A percentile compares a stretch with the other conserved stretches of the same genome.
Evolutionary conservation across 164 flowering plant species (phyloP).

Genomic region (Berberis thunbergii): DNA sequence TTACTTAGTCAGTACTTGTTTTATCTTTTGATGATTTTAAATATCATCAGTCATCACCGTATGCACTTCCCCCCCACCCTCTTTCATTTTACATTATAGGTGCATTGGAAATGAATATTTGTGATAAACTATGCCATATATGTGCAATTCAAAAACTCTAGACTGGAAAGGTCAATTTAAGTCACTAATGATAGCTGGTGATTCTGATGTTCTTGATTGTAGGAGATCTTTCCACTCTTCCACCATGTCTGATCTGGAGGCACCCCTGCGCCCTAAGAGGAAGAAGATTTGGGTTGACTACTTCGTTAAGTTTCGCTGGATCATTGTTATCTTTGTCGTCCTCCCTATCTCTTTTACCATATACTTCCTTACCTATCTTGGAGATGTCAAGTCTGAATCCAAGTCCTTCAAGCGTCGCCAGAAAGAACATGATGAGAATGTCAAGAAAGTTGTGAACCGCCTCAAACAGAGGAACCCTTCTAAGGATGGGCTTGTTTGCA

Average conservation of each 20-base stretch:
- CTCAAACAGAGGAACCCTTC: constrained; percentile 84
- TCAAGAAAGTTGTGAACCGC: constrained; percentile 77
- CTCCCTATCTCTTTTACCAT: constrained; percentile 78
- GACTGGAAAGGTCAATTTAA: not conserved
- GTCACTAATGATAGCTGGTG: not conserved
- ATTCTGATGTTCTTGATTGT: not conserved
- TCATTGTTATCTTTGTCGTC: constrained; percentile 83
- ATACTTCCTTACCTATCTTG: constrained; percentile 85
- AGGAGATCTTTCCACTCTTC: not conserved
- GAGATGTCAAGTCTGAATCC: constrained; percentile 76
- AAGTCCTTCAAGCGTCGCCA: constrained; percentile 87
- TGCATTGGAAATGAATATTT: no score
- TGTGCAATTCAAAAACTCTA: not conserved
- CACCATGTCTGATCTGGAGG: constrained; percentile 76
- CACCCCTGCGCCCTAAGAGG: constrained; percentile 92
- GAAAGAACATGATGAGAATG: constrained; percentile 95
- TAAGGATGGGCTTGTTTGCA: constrained; percentile 96
- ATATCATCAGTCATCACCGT: no score
- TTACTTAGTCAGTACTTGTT: no score
- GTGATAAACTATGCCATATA: no score
- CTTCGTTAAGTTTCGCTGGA: constrained; percentile 87
- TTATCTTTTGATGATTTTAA: no score
- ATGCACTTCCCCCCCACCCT: no score
- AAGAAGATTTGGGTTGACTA: constrained; percentile 91
- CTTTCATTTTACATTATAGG: no score